These are phyloP conservation scores for Teunomyces aglyptinius DNA, from an alignment of 805 yeast genomes.

Conservation along the genomic window DNA sequence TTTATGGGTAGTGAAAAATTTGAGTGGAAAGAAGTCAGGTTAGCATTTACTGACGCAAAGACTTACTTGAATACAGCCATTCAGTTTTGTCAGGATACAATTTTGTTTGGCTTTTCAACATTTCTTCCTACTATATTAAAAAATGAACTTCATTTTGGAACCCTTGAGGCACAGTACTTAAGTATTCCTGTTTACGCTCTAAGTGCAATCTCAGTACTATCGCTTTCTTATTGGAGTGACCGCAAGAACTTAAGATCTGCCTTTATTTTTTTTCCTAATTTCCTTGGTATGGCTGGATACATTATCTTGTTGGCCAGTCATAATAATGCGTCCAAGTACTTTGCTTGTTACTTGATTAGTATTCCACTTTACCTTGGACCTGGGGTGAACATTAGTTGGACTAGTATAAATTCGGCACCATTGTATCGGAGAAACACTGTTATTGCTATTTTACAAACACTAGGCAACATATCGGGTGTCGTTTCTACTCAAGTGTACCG, in stretches of 20 bases:
- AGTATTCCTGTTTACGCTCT: slow-evolving; percentile 39
- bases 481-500: slow-evolving; percentile 45
- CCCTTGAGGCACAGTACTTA: slow-evolving; percentile 34
- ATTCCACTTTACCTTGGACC: slow-evolving; percentile 36
- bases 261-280: slow-evolving; percentile 21
- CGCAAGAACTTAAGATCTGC: slow-evolving; percentile 27
- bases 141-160: slow-evolving; percentile 25
- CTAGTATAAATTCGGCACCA: slow-evolving; percentile 40
- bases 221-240: slow-evolving; percentile 26
- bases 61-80: slow-evolving; percentile 31
- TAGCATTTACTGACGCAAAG: slow-evolving; percentile 37
- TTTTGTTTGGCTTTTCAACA: slow-evolving; percentile 42
- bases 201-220: slow-evolving; percentile 27
- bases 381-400: slow-evolving; percentile 43
- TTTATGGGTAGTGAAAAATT: slow-evolving; percentile 31
- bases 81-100: slow-evolving; percentile 45
- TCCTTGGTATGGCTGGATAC: slow-evolving; percentile 30
- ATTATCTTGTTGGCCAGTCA: slow-evolving; percentile 25
- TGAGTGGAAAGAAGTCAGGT: slow-evolving; percentile 26
- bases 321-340: slow-evolving; percentile 31
- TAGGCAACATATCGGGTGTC: slow-evolving; percentile 49
- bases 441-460: slow-evolving; percentile 40
- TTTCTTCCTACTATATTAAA: slow-evolving; percentile 41
- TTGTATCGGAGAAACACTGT: slow-evolving; percentile 43
- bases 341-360: slow-evolving; percentile 36